phyloP scores from a whole-genome alignment of 768 basidiomycete species.

The Agaricus subrufescens region DNA sequence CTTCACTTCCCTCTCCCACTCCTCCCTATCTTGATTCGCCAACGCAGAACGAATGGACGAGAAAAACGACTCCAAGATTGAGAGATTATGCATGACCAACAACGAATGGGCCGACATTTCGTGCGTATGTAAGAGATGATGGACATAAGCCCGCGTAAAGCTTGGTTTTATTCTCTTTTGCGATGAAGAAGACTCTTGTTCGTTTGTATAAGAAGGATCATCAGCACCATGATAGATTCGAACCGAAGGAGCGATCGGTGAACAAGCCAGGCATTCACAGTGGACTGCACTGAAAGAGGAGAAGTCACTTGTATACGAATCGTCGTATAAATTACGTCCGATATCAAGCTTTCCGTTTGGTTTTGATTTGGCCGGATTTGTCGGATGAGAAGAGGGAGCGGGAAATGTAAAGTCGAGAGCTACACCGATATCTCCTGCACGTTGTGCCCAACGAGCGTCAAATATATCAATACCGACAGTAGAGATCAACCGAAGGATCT shows the following conservation, averaged over 20 bases:
- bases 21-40: background rate
- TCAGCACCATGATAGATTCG: conserved; percentile 47
- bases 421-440: conserved; percentile 63
- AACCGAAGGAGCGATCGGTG: conserved; percentile 32
- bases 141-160: conserved; percentile 62
- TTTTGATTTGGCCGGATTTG: conserved; percentile 22
- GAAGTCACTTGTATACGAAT: conserved; percentile 58
- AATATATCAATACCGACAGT: conserved; percentile 73
- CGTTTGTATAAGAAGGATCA: conserved; percentile 14
- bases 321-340: conserved; percentile 72
- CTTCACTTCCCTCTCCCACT: conserved; percentile 42
- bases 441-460: conserved; percentile 68
- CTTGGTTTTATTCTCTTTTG: conserved; percentile 23
- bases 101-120: conserved; percentile 85
- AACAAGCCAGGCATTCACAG: conserved; percentile 51
- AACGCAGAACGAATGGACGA: conserved; percentile 44
- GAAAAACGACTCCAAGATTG: conserved; percentile 64
- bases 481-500: conserved; percentile 61
- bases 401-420: conserved; percentile 78
- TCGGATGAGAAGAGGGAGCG: background rate
- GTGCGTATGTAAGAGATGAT: conserved; percentile 84
- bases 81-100: conserved; percentile 71
- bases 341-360: conserved; percentile 34
- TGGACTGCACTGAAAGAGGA: conserved; percentile 39
- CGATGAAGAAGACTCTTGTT: conserved; percentile 5